Evolutionary conservation across 2,329 filamentous ascomycete species (phyloP), one percentile per base, ranked within the genome.

Genomic region (Gnomoniopsis smithogilvyi): DNA sequence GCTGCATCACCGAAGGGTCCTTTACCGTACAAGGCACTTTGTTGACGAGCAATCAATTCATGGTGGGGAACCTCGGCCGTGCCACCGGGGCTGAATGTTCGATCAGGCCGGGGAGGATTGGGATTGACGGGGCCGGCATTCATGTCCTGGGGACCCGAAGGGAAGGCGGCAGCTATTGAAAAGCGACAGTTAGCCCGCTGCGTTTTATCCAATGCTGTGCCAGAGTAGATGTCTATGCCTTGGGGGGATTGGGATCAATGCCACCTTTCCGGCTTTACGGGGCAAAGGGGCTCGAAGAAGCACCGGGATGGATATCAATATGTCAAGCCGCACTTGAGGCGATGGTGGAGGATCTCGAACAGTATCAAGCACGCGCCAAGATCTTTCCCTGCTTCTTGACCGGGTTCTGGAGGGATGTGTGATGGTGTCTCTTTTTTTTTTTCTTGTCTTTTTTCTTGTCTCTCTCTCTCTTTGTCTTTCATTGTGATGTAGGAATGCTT

Each of bases 31-130:
- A 99, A 79, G 65, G 94, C 93, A 75, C 89, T 93, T 76, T 96
- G 92, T 78, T 98, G 95, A 71, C 94, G 93, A 67, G 93, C 91
- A 75, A 98, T 96, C 74, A 98, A 83, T 68, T 98, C 94, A 68
- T 94, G 92, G 68, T 94, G 94, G 70, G 96, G 93, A 69, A 97
- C 93, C 79, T 98, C 95, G 72, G 89, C 96, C 89, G 96, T 90
- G 70, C 80, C 77, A 68, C 88, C 87, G 56, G 91, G 91, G 78
- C 91, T 95, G 78, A 92, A 84, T 68, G 91, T 88, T 73, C 91
- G 90, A 70, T 95, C 91, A 72, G 89, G 88, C 81, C 53, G 53
- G 30, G 12, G 19, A n/a, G 52, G 12, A 7, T 97, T 97, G 80
- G 59, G 51, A 34, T 30, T 61, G 43, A 51, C 52, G 24, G 80